Evolutionary conservation across 1,284 basidiomycete genomes (phyloP).

Genomic region (Ustilago trichophora): DNA sequence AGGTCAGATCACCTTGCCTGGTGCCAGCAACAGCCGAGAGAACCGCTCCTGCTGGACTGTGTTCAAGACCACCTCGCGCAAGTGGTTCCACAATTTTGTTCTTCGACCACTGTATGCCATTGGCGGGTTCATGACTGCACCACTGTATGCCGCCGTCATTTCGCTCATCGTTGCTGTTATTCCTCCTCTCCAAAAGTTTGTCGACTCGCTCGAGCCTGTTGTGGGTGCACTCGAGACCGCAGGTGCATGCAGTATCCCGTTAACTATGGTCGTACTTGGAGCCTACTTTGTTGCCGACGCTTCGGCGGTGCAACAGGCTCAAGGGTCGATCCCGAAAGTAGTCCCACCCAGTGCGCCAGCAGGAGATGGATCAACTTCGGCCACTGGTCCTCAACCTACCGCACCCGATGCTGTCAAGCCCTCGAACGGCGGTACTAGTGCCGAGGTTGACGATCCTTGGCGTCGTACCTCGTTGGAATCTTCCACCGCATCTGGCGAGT

Average conservation of each 20-base stretch:
- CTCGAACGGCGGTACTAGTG: not conserved
- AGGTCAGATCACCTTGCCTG: conserved; percentile 37
- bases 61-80: conserved; percentile 2
- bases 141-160: conserved; percentile 72
- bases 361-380: conserved; percentile 24
- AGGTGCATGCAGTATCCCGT: conserved; percentile 72
- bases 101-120: conserved; percentile 68
- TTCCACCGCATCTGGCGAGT: conserved; percentile 17
- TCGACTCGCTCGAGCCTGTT: conserved; percentile 66
- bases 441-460: conserved; percentile 42
- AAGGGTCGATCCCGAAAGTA: conserved; percentile 14
- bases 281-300: conserved; percentile 76
- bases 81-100: conserved; percentile 20
- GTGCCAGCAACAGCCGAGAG: conserved; percentile 33
- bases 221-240: conserved; percentile 68
- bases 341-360: conserved; percentile 37
- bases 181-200: conserved; percentile 71
- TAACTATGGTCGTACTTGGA: conserved; percentile 89
- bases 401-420: conserved; percentile 2
- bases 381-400: conserved; percentile 32
- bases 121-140: conserved; percentile 83
- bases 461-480: conserved; percentile 31
- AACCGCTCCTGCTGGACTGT: conserved; percentile 38
- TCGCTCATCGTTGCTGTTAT: conserved; percentile 84
- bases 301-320: conserved; percentile 20